These are phyloP conservation scores for Saururus chinensis DNA, from an alignment of 164 flowering plant species.

Conservation along the genomic window DNA sequence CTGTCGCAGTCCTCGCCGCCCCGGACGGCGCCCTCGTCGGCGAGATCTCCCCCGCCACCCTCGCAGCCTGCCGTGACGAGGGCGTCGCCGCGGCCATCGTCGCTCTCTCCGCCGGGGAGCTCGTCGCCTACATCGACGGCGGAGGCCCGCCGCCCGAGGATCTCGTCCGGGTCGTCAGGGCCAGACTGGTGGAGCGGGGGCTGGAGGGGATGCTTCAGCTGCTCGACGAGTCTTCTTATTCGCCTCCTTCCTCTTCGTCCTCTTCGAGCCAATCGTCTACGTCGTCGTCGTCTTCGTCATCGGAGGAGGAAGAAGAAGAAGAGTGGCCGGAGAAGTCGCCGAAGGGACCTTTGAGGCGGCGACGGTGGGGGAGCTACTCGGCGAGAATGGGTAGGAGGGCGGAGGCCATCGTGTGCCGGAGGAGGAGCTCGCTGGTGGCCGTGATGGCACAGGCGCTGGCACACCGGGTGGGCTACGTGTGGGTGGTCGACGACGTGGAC, in stretches of 20 bases:
- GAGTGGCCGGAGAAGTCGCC: slow-evolving; percentile 7
- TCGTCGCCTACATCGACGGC: slow-evolving; percentile 79
- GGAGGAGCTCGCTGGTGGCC: slow-evolving; percentile 73
- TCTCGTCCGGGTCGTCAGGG: slow-evolving; percentile 38
- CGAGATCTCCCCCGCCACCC: slow-evolving; percentile 72
- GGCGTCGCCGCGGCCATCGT: slow-evolving; percentile 30
- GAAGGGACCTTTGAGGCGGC: slow-evolving; percentile 1
- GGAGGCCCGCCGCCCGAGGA: slow-evolving; percentile 67
- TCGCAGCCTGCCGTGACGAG: slow-evolving; percentile 30
- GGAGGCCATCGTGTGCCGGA: slow-evolving; percentile 80
- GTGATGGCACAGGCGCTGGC: slow-evolving; percentile 95
- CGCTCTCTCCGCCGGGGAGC: slow-evolving; percentile 70
- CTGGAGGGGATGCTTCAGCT: slow-evolving; percentile 42
- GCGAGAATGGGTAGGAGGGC: slow-evolving; percentile 47
- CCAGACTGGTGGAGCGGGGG: slow-evolving; percentile 38
- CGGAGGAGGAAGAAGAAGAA: slow-evolving; percentile 40
- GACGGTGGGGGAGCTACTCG: slow-evolving; percentile 44
- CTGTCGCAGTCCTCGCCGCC: slow-evolving; percentile 58
- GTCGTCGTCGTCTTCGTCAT: slow-evolving; percentile 11
- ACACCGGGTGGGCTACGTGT: slow-evolving; percentile 74
- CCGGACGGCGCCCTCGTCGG: slow-evolving; percentile 47
- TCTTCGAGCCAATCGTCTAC: neutral
- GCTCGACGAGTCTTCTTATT: too few relatives aligned
- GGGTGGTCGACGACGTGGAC: slow-evolving; percentile 61
- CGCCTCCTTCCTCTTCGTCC: slow-evolving; percentile 7